Base-by-base conservation (phyloP, 306 rosid species). In the Heteromeles arbutifolia region DNA sequence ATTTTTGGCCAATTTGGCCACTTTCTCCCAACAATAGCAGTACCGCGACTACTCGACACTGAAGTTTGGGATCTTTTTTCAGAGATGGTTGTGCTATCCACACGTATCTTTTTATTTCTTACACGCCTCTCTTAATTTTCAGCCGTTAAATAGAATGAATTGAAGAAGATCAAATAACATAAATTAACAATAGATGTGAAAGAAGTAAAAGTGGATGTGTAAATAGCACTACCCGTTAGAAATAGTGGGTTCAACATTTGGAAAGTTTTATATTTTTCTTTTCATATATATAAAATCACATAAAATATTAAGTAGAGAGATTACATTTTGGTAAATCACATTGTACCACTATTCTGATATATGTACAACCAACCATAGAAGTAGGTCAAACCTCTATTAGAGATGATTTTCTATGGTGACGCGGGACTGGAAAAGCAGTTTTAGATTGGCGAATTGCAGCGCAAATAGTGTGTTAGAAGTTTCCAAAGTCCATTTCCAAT, bases 41-140 rank as follows among this genome's bases (percentile, higher is more conserved):
- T 56, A 66, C 67, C 48, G 85, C 85, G 81, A 81, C 85, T 67
- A 72, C 85, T 73, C 85, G 81, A 72, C 75, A 53, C 50, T 50
- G 80, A 48, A 72, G 45, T 22, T 54, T 24, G 52, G 31, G 14
- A 25, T 26, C 50, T 53, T 56, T 28, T 69, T 64, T 25, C 21
- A 9, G 7, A 34, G 4, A 34, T 0, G 8, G 0, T 34, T 34
- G 39, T 34, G 39, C 39, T 34, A 34, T 34, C 0, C 0, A 34
- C 8, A 34, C 39, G 6, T 0, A 0, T 34, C 2, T 6, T 34
- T 34, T 34, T 6, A 34, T 0, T 34, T 34, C 0, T 34, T 2
- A 34, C 39, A 6, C 2, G 9, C 0, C 0, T 34, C 8, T 34
- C 2, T 34, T 0, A 34, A 34, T 34, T 34, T 34, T 34, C 2